Evolutionary conservation across 2,329 filamentous ascomycete genomes (phyloP), one percentile per base, ranked within the genome.

Genomic region (Sarocladiaceae sp.): DNA sequence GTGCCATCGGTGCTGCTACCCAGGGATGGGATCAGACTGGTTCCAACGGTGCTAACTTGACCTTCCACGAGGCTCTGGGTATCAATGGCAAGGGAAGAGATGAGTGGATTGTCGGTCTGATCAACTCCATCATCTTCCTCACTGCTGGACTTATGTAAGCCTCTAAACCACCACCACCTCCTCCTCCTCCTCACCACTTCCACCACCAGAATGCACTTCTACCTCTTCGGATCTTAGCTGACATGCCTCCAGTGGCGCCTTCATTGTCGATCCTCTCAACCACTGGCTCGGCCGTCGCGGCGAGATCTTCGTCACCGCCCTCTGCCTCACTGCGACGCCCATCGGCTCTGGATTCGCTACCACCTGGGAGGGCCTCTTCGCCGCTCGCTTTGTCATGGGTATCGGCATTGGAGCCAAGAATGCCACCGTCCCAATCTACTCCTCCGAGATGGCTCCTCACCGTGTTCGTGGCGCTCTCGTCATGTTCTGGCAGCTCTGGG

Each of bases 391-490:
- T 51, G 66, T 79, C 12, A 71, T 87, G 46, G 84, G 84, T 1
- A 73, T 88, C 33, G 82, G 78, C 2, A 82, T 85, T 50, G 82
- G 82, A 6, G 71, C 78, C 26, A 85, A 85, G 56, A 75, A 76
- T 11, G 73, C 72, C 4, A 78, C 72, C 1, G 76, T 82, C 0
- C 85, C 85, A 0, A 78, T 89, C 35, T 89, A 86, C 53, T 79
- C 82, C 1, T 83, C 85, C 2, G 85, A 88, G 58, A 83, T 77
- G 37, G 74, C 80, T 0, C 83, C 83, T 0, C 78, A 82, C 2
- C 57, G 68, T 4, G 80, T 88, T 43, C 76, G 83, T 51, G 83
- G 84, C 51, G 84, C 82, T 10, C 68, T 91, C 9, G 84, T 88
- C 50, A 90, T 91, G 85, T 82, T 80, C 53, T 90, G 85, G 85